phyloP scores from a whole-genome alignment of 2,329 filamentous ascomycete species.

The Epichloe hybrida region DNA sequence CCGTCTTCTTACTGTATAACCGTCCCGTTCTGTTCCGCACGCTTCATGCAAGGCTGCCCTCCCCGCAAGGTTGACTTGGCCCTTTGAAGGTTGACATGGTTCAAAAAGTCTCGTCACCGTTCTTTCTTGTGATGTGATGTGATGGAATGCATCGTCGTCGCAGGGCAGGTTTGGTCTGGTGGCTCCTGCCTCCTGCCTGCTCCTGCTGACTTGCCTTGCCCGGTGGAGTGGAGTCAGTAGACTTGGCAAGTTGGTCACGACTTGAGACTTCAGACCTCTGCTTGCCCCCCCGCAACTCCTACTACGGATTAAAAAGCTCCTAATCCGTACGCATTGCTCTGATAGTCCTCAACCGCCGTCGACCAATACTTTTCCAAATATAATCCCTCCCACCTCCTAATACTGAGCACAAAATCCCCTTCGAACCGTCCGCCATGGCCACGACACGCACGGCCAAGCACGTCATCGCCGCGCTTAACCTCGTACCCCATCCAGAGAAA shows the following conservation, averaged over 20 bases:
- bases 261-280: too few species aligned
- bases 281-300: too few species aligned
- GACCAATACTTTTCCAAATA: background rate
- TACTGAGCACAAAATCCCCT: background rate
- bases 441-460: conserved; percentile 21
- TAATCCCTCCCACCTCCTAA: background rate
- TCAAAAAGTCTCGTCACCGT: background rate
- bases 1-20: too few species aligned
- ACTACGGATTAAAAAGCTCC: too few species aligned
- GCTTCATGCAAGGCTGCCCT: too few species aligned
- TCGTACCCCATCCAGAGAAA: conserved; percentile 32
- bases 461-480: conserved; percentile 27
- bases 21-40: too few species aligned
- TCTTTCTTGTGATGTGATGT: background rate
- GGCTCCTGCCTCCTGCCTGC: background rate
- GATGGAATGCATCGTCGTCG: background rate
- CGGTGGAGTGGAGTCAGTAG: too few species aligned
- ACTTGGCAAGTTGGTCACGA: too few species aligned
- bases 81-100: too few species aligned
- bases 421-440: background rate
- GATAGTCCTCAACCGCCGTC: background rate
- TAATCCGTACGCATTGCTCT: too few species aligned
- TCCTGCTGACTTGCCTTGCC: too few species aligned
- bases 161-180: background rate
- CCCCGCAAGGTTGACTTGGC: too few species aligned